Conservation (phyloP, 768 basidiomycete species). For the Lyophyllum atratum region DNA sequence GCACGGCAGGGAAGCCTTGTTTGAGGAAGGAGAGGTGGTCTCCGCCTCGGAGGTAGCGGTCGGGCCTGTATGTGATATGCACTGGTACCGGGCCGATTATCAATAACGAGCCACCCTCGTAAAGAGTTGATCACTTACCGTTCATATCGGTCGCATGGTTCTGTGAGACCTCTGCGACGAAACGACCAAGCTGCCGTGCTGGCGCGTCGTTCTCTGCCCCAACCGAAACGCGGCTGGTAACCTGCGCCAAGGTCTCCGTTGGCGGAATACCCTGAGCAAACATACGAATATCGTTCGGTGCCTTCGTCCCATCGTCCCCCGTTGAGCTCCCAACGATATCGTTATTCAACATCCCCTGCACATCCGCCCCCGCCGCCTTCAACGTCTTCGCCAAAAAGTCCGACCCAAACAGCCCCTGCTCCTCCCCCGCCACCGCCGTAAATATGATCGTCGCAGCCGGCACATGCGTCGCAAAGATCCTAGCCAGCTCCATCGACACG, state of each 20-base stretch:
- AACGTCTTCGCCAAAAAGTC: slow-evolving; percentile 47
- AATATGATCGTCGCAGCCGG: slow-evolving; percentile 55
- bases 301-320: slow-evolving; percentile 45
- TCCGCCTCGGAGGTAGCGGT: slow-evolving; percentile 58
- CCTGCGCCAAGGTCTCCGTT: slow-evolving; percentile 39
- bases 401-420: slow-evolving; percentile 53
- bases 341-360: slow-evolving; percentile 60
- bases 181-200: slow-evolving; percentile 51
- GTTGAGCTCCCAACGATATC: slow-evolving; percentile 57
- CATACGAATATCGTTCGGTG: slow-evolving; percentile 52
- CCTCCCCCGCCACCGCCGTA: slow-evolving; percentile 52
- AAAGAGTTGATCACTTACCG: slow-evolving; percentile 32
- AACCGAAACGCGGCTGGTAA: slow-evolving; percentile 35
- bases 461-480: slow-evolving; percentile 49
- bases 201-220: slow-evolving; percentile 60
- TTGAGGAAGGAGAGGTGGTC: slow-evolving; percentile 54
- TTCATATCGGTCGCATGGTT: slow-evolving; percentile 51
- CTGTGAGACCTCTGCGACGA: slow-evolving; percentile 50
- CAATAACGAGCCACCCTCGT: neutral
- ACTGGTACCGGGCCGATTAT: slow-evolving; percentile 29
- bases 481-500: slow-evolving; percentile 53
- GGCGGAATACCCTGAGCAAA: slow-evolving; percentile 53
- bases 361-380: slow-evolving; percentile 43
- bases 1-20: slow-evolving; percentile 52
- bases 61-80: slow-evolving; percentile 50